A percentile compares a stretch with the other conserved stretches of the same genome.
Evolutionary conservation across 2,329 filamentous ascomycete genomes (phyloP).

Genomic region (Furcasterigmium furcatum): DNA sequence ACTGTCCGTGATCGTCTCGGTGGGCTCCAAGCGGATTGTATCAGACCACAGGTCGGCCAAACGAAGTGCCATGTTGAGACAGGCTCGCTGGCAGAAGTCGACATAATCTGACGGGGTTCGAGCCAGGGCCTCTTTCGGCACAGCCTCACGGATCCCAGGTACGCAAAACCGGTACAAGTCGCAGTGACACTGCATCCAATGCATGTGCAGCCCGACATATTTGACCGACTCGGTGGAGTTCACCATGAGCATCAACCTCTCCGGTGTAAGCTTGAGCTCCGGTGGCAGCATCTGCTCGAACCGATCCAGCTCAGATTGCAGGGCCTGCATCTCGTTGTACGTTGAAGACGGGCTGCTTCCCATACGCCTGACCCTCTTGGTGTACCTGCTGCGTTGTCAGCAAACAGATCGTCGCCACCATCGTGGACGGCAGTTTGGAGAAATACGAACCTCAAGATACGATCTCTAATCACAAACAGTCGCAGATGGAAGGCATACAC

Average conservation of each 20-base stretch:
- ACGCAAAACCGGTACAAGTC: constrained; percentile 21
- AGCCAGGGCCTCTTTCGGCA: constrained; percentile 1
- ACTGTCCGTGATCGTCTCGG: neutral
- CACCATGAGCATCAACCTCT: constrained; percentile 17
- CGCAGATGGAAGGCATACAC: neutral
- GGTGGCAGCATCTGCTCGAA: constrained; percentile 15
- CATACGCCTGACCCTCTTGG: neutral
- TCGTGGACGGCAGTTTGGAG: too few species aligned
- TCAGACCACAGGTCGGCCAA: constrained; percentile 8
- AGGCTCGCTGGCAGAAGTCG: constrained; percentile 7
- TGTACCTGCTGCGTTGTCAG: neutral
- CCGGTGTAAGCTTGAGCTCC: constrained; percentile 13
- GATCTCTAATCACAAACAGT: neutral
- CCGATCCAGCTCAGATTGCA: constrained; percentile 13
- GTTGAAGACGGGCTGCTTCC: constrained; percentile 13
- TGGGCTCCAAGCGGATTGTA: constrained; percentile 1
- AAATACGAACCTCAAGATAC: neutral
- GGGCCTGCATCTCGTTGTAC: constrained; percentile 5
- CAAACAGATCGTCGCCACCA: neutral
- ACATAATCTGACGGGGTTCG: constrained; percentile 5
- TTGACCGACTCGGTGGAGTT: constrained; percentile 16
- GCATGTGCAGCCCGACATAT: constrained; percentile 15
- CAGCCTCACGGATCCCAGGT: constrained; percentile 17
- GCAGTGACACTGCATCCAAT: constrained; percentile 15
- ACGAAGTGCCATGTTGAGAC: constrained; percentile 7